A percentile compares a stretch with the other conserved stretches of the same genome.
Conservation (phyloP, 2,329 filamentous ascomycete species). For the Tolypocladium album region DNA sequence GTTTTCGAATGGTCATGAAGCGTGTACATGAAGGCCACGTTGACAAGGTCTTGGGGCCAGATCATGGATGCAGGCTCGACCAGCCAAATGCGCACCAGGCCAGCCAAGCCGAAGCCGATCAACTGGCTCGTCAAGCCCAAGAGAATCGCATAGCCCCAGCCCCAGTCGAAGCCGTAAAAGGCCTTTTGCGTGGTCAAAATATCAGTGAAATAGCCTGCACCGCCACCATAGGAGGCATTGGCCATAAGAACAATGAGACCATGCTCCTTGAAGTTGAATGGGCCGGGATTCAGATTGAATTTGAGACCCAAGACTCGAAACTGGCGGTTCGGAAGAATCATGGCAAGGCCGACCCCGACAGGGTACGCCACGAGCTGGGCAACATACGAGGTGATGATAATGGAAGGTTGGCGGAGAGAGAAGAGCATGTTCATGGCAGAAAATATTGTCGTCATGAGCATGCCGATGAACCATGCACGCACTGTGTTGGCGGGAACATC, state of each 20-base stretch:
- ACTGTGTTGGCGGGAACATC: slow-evolving; percentile 23
- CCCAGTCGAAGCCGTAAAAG: slow-evolving; percentile 34
- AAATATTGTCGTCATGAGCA: slow-evolving; percentile 33
- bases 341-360: slow-evolving; percentile 31
- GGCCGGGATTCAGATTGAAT: slow-evolving; percentile 36
- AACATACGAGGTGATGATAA: slow-evolving; percentile 26
- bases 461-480: slow-evolving; percentile 31
- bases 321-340: slow-evolving; percentile 26
- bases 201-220: slow-evolving; percentile 26
- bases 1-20: slow-evolving; percentile 29
- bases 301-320: slow-evolving; percentile 29
- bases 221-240: slow-evolving; percentile 36
- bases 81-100: slow-evolving; percentile 43
- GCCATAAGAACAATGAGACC: slow-evolving; percentile 43
- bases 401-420: slow-evolving; percentile 26
- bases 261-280: slow-evolving; percentile 43
- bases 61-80: slow-evolving; percentile 51
- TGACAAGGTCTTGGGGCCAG: slow-evolving; percentile 42
- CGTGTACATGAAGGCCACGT: slow-evolving; percentile 34
- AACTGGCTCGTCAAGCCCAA: slow-evolving; percentile 47
- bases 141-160: slow-evolving; percentile 46
- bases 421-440: slow-evolving; percentile 29
- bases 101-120: slow-evolving; percentile 50
- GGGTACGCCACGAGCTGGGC: slow-evolving; percentile 31
- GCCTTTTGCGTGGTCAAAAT: slow-evolving; percentile 30